Evolutionary conservation across 2,329 filamentous ascomycete species (phyloP), one percentile per base, ranked within the genome.

Genomic region (Talaromyces pinophilus): DNA sequence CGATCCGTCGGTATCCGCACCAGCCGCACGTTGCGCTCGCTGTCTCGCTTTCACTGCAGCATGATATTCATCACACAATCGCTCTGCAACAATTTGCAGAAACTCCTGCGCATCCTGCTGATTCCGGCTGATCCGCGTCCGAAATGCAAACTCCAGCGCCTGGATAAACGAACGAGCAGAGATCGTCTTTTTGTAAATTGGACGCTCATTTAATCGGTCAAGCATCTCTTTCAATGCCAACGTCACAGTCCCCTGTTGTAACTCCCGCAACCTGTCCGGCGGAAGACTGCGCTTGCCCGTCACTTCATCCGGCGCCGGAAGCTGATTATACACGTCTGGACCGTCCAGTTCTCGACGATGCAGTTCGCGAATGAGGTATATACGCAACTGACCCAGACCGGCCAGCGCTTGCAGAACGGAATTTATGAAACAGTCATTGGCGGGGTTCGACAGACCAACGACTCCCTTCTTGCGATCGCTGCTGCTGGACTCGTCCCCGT

Each of bases 101-200:
- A 99, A 97, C 77, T 99, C 95, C 75, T 99, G 95, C 11, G 95
- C 95, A 81, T 99, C 95, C 79, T 99, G 95, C 79, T 99, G 95
- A 75, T 95, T 92, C 63, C 94, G 86, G 75, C 92, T 97, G 72
- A 99, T 96, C 72, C 92, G 88, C 73, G 96, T 94, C 65, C 88
- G 88, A 75, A 97, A 99, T 0, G 94, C 93, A 35, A 84, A 83
- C 80, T 99, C 95, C 62, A 99, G 83, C 0, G 91, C 90, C 69
- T 86, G 84, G 52, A 99, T 90, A 75, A 99, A 97, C 0, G 86
- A 85, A n/a, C 88, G 86, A 2, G 94, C 93, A 17, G 92, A 93
- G 64, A 98, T 96, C 0, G 92, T 95, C 83, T 98, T 99, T 75
- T 89, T 93, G 78, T 93, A 92, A 71, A 98, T 91, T 1, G 95